Percentiles rank a stretch among this genome's conserved stretches.
These are phyloP conservation scores for Talaromyces sp. DNA, from an alignment of 2,329 filamentous ascomycete genomes.

Conservation along the genomic window DNA sequence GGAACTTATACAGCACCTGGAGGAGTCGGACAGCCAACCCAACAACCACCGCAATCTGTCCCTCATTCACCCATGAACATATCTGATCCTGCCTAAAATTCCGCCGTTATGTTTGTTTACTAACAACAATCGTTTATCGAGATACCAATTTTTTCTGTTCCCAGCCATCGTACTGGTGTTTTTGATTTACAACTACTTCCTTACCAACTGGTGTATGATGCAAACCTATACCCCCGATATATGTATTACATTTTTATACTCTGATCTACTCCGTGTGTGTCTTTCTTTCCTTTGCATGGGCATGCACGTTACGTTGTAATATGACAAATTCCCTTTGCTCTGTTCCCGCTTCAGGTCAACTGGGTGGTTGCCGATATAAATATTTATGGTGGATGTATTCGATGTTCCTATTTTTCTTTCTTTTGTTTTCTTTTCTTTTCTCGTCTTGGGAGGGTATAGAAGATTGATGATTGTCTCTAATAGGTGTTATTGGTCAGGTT, in stretches of 20 bases:
- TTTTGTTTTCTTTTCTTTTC: not conserved
- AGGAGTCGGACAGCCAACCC: constrained; percentile 19
- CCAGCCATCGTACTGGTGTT: constrained; percentile 3
- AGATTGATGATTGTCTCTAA: not conserved
- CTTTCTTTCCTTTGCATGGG: not conserved
- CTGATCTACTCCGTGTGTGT: not conserved
- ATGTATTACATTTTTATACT: constrained; percentile 8
- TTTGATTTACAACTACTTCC: not conserved
- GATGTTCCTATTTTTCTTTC: not conserved
- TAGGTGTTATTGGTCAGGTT: not conserved
- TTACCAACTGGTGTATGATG: not conserved
- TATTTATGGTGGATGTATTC: not conserved
- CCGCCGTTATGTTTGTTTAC: not conserved
- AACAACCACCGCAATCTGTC: not conserved
- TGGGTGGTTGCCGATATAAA: not conserved
- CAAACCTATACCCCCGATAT: constrained; percentile 15
- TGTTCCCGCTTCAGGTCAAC: not conserved
- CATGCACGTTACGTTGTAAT: constrained; percentile 1
- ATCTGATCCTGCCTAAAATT: not conserved
- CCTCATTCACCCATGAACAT: constrained; percentile 10
- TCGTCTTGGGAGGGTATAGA: not conserved
- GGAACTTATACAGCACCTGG: constrained; percentile 28
- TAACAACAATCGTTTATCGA: not conserved
- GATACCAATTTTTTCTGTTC: not conserved
- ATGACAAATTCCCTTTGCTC: not conserved